Evolutionary conservation across 1,139 yeast genomes (phyloP).

Genomic region (Saccharomycopsis crataegensis): DNA sequence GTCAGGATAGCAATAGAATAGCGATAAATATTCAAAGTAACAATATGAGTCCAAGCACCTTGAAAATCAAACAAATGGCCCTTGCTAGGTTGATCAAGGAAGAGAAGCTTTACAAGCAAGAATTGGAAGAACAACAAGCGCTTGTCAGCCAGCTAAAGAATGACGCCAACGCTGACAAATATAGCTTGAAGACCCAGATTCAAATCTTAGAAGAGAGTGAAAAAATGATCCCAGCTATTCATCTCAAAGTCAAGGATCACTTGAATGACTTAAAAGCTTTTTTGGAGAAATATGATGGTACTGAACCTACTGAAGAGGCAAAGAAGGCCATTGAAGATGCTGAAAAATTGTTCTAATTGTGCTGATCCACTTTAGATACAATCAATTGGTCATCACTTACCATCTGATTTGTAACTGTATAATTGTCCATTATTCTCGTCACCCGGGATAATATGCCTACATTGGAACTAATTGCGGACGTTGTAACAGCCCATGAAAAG

Average conservation of each 20-base stretch:
- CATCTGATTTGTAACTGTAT: too few relatives aligned
- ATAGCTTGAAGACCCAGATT: slow-evolving; percentile 59
- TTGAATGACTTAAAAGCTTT: slow-evolving; percentile 38
- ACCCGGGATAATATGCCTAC: too few relatives aligned
- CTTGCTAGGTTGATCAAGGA: slow-evolving; percentile 70
- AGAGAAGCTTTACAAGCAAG: slow-evolving; percentile 54
- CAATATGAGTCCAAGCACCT: slow-evolving; percentile 67
- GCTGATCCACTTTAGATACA: too few relatives aligned
- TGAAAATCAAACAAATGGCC: slow-evolving; percentile 73
- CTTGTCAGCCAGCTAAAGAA: slow-evolving; percentile 37
- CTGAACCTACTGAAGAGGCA: slow-evolving; percentile 39
- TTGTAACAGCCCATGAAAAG: too few relatives aligned
- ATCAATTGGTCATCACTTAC: too few relatives aligned
- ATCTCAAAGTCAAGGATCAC: slow-evolving; percentile 44
- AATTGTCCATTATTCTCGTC: too few relatives aligned
- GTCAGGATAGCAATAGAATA: too few relatives aligned
- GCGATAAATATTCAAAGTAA: too few relatives aligned
- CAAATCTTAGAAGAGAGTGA: slow-evolving; percentile 65
- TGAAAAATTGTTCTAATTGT: neutral
- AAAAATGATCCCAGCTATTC: slow-evolving; percentile 59
- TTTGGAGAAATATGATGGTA: slow-evolving; percentile 36
- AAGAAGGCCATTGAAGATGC: slow-evolving; percentile 26
- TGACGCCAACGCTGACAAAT: slow-evolving; percentile 46
- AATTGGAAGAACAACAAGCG: slow-evolving; percentile 53
- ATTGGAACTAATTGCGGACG: too few relatives aligned